Percentiles rank a stretch among this genome's conserved stretches.
phyloP scores from a whole-genome alignment of 2,329 filamentous ascomycete genomes.

The Myriangium duriaei region DNA sequence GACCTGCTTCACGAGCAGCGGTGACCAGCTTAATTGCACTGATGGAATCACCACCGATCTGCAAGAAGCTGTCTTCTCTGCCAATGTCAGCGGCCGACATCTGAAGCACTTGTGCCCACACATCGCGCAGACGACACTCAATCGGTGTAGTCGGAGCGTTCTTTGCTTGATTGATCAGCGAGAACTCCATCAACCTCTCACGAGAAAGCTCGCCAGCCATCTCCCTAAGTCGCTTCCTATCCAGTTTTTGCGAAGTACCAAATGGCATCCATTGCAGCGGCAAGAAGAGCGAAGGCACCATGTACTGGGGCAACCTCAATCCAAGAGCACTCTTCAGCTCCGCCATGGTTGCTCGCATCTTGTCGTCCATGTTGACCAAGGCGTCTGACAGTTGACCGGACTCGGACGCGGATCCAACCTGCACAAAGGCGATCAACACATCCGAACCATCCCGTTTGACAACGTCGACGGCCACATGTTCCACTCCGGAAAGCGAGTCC shows the following conservation, averaged over 20 bases:
- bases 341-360: background rate
- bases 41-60: constrained; percentile 48
- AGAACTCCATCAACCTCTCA: background rate
- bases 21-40: constrained; percentile 49
- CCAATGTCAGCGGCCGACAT: constrained; percentile 38
- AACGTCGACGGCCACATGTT: background rate
- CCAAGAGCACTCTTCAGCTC: constrained; percentile 44
- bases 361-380: background rate
- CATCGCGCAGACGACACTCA: constrained; percentile 29
- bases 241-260: background rate
- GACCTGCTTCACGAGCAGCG: constrained; percentile 36
- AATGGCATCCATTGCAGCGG: background rate
- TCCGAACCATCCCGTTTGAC: too few relatives aligned
- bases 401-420: background rate
- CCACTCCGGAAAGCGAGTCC: background rate
- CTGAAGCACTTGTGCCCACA: constrained; percentile 39
- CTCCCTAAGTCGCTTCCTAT: background rate
- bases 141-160: background rate
- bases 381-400: background rate
- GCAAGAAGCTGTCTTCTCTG: constrained; percentile 47
- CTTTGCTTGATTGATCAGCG: background rate
- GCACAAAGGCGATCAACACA: background rate
- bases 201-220: background rate
- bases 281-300: constrained; percentile 1
- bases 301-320: background rate